Conservation (phyloP, 106 monocot species). For the Vanilla planifolia region DNA sequence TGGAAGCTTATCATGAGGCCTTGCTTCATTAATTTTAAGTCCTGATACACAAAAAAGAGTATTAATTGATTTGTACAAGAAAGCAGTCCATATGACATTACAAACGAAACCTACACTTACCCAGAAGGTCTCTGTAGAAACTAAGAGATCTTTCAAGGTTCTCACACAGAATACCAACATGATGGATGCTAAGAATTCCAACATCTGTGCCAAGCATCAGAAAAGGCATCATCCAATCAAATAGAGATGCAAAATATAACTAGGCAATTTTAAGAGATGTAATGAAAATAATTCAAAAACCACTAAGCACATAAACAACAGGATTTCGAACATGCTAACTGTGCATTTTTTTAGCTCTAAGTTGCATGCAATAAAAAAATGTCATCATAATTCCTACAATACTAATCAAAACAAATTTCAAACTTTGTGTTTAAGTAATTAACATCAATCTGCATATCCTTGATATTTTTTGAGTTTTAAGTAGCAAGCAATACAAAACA, state of each 20-base stretch:
- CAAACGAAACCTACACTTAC: constrained; percentile 28
- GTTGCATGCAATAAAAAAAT: neutral
- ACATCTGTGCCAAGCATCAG: constrained; percentile 39
- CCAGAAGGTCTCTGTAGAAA: constrained; percentile 85
- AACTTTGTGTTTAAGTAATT: neutral
- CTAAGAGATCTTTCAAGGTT: constrained; percentile 91
- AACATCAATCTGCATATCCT: neutral
- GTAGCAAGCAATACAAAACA: no score
- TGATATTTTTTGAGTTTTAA: no score
- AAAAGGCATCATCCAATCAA: neutral
- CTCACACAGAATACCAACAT: constrained; percentile 91
- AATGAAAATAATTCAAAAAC: neutral
- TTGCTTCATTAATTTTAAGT: constrained; percentile 85
- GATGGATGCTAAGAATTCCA: constrained; percentile 88
- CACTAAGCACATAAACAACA: neutral
- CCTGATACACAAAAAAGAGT: constrained; percentile 27
- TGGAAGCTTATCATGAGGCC: constrained; percentile 90
- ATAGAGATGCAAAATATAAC: neutral
- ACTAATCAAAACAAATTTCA: neutral
- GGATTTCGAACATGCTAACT: neutral
- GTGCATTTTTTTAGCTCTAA: neutral
- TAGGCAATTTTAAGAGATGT: neutral
- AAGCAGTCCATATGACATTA: neutral
- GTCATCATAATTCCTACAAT: neutral
- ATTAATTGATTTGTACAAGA: neutral